Percentiles rank a stretch among this genome's conserved stretches.
Evolutionary conservation across 495 filamentous ascomycete genomes (phyloP).

Genomic region (Penicillium riverlandense): DNA sequence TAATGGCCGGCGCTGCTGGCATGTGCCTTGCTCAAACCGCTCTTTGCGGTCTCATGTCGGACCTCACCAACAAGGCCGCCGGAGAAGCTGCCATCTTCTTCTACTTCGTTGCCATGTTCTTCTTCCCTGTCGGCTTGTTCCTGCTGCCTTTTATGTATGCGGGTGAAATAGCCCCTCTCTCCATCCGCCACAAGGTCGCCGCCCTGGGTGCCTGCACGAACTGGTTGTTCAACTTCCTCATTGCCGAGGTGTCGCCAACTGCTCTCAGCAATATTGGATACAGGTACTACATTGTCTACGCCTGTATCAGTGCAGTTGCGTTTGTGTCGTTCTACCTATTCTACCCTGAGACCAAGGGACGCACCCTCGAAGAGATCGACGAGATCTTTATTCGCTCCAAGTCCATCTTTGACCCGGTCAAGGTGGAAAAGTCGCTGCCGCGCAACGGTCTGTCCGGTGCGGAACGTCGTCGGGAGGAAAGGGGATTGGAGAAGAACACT

Average conservation of each 20-base stretch:
- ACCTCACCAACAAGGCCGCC: constrained; percentile 13
- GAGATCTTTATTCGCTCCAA: constrained; percentile 50
- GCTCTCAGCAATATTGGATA: constrained; percentile 38
- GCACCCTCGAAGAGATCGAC: constrained; percentile 45
- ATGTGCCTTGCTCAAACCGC: constrained; percentile 53
- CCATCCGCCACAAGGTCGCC: constrained; percentile 54
- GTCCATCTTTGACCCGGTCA: constrained; percentile 8
- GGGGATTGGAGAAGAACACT: too few species aligned
- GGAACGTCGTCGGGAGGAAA: too few species aligned
- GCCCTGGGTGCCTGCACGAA: constrained; percentile 44
- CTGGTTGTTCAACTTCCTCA: constrained; percentile 27
- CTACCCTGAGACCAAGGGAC: constrained; percentile 41
- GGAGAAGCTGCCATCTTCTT: constrained; percentile 37
- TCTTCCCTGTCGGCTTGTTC: constrained; percentile 58
- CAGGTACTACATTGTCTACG: constrained; percentile 27
- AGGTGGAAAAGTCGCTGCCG: constrained; percentile 7
- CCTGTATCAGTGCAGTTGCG: constrained; percentile 25
- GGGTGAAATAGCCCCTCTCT: constrained; percentile 56
- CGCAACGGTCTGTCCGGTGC: too few species aligned
- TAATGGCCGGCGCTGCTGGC: constrained; percentile 53
- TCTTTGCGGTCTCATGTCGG: constrained; percentile 31
- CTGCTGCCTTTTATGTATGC: constrained; percentile 58
- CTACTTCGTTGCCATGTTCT: constrained; percentile 54
- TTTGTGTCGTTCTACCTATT: constrained; percentile 48
- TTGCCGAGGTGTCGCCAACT: constrained; percentile 55